Conservation (phyloP, 768 basidiomycete genomes). For the Mycena indigotica region DNA sequence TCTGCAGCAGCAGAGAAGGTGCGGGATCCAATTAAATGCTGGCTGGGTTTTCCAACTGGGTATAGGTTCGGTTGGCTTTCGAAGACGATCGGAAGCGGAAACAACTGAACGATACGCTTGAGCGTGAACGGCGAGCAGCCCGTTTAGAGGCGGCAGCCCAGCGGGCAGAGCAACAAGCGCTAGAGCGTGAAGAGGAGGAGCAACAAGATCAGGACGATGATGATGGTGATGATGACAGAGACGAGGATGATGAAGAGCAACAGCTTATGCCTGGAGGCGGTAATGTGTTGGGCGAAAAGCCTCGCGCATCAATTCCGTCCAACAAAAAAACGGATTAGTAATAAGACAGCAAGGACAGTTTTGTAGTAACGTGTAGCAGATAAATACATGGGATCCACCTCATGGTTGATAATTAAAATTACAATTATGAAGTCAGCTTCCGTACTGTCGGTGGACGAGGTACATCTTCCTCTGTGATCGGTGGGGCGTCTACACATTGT, state of each 20-base stretch:
- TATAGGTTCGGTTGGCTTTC: conserved; percentile 75
- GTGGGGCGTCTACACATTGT: background rate
- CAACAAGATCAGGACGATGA: conserved; percentile 14
- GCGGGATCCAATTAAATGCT: conserved; percentile 3
- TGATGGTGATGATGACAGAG: conserved; percentile 8
- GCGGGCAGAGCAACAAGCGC: conserved; percentile 16
- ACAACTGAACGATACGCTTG: conserved; percentile 56
- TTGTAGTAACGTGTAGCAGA: background rate
- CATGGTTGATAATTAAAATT: background rate
- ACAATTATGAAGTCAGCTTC: background rate
- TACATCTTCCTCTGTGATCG: background rate
- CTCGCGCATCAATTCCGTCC: conserved; percentile 1
- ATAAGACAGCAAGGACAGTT: background rate
- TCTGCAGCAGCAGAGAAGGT: conserved; percentile 62
- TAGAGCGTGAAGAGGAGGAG: conserved; percentile 4
- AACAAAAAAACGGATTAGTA: conserved; percentile 17
- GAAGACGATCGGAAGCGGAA: conserved; percentile 75
- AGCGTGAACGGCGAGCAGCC: conserved; percentile 52
- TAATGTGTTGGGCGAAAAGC: conserved; percentile 23
- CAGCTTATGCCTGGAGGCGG: conserved; percentile 32
- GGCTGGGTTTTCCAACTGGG: too few relatives aligned
- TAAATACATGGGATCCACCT: conserved; percentile 6
- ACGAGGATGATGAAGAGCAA: conserved; percentile 12
- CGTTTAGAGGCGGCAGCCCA: conserved; percentile 34
- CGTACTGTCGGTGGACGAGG: background rate